These are phyloP conservation scores for Cyberlindnera lachancei DNA, from an alignment of 805 yeast genomes.

Conservation along the genomic window DNA sequence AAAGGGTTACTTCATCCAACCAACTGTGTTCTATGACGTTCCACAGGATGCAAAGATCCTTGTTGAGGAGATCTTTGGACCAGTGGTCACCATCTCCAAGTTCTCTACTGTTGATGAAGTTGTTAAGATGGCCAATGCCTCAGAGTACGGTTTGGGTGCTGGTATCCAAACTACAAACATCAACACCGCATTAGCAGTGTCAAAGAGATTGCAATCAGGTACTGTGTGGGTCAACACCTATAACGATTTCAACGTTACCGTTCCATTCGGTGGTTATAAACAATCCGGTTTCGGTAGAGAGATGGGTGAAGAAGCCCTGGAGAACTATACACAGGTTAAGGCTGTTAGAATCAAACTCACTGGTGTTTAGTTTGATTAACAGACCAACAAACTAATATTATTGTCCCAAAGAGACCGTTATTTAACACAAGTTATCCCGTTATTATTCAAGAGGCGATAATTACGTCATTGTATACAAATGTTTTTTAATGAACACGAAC, in stretches of 20 bases:
- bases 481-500: background rate
- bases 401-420: background rate
- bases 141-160: conserved; percentile 75
- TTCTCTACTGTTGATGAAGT: conserved; percentile 64
- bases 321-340: conserved; percentile 67
- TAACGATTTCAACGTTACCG: conserved; percentile 66
- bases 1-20: conserved; percentile 67
- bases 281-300: conserved; percentile 82
- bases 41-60: conserved; percentile 54
- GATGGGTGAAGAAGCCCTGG: conserved; percentile 75
- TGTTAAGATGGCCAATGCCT: conserved; percentile 56
- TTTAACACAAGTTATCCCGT: no score
- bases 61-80: conserved; percentile 74
- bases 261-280: conserved; percentile 79
- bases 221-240: conserved; percentile 77
- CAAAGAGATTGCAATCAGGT: conserved; percentile 64
- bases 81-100: conserved; percentile 65
- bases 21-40: conserved; percentile 69
- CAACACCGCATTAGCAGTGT: conserved; percentile 53
- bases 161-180: conserved; percentile 66
- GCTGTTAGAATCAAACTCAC: conserved; percentile 60
- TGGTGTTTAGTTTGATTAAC: no score
- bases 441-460: no score
- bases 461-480: background rate
- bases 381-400: no score